Base-by-base conservation (phyloP, 768 basidiomycete species). In the Pleurotus giganteus region DNA sequence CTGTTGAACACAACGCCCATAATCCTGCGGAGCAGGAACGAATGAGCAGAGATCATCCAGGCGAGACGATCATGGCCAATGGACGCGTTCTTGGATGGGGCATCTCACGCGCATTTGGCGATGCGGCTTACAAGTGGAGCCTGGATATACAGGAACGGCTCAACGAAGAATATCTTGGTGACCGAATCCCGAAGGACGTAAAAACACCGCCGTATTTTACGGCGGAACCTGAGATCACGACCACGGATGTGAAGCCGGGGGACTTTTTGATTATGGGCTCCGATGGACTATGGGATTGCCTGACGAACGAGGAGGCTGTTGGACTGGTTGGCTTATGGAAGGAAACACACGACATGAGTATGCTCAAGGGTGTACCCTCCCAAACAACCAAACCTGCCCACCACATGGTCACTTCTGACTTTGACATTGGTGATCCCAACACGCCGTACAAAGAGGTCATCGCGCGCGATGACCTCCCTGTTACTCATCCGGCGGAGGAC, bases 161-260 rank as follows among this genome's bases (percentile, higher is more conserved):
- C 36, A 53, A 63, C 26, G 61, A 66, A 36, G 61, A 67, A 7
- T 71, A 62, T 51, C 65, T 78, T 1, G 74, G 74, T 2, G 67
- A 69, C 34, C 54, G 34, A 60, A 7, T 64, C 66, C n/a, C 67
- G 63, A 7, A 47, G 64, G 1, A 62, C 61, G 39, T 65, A 73
- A 61, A 71, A 60, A 80, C 81, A 1, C 82, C 81, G 21, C 81
- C 82, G 1, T 83, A 85, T 59, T 73, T 82, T 43, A 82, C 78
- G 1, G 83, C 82, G 0, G 73, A 75, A 57, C 84, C 84, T 0
- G 78, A 78, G 46, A 72, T 82, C 17, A 80, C 76, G 7, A 71
- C 68, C 0, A 70, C 67, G 2, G 62, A 72, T 26, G 63, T 80
- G 2, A 63, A 71, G 39, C 69, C 71, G 13, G 80, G 79, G n/a